Conservation (phyloP, 768 basidiomycete species). For the Rhodosporidiobolus sp. region DNA sequence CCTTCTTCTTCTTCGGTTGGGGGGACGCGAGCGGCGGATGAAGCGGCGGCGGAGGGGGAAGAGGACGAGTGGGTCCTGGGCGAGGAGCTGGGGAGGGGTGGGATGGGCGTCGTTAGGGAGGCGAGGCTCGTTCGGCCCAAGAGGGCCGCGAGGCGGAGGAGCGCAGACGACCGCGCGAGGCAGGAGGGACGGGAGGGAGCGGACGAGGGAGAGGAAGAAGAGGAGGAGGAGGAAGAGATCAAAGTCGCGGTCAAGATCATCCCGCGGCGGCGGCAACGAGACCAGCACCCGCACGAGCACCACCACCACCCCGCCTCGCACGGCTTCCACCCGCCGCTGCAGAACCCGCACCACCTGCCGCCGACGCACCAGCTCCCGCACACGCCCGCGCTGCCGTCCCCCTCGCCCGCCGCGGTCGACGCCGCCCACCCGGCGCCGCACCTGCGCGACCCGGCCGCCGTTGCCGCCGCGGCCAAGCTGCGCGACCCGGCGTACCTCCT, state of each 20-base stretch:
- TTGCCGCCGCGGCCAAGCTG: neutral
- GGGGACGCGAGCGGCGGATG: neutral
- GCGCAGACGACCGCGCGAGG: neutral
- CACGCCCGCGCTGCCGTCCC: neutral
- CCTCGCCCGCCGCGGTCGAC: neutral
- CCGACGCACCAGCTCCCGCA: neutral
- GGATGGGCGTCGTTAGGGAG: constrained; percentile 41
- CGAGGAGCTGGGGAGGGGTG: constrained; percentile 33
- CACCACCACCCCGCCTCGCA: neutral
- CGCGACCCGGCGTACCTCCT: neutral
- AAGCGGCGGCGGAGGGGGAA: constrained; percentile 13
- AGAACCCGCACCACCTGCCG: neutral
- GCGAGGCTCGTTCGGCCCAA: neutral
- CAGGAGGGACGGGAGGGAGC: no score
- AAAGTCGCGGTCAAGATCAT: constrained; percentile 44
- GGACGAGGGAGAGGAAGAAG: neutral
- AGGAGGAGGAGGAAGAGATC: neutral
- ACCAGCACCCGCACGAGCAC: neutral
- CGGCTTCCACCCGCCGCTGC: neutral
- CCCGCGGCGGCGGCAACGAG: neutral
- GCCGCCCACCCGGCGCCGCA: neutral
- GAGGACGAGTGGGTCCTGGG: constrained; percentile 39
- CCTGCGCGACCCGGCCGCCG: neutral
- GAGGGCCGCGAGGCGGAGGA: neutral
- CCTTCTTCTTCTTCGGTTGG: neutral